A percentile compares a stretch with the other conserved stretches of the same genome.
Conservation (phyloP, 441 rosid genomes). For the Populus hybrid region DNA sequence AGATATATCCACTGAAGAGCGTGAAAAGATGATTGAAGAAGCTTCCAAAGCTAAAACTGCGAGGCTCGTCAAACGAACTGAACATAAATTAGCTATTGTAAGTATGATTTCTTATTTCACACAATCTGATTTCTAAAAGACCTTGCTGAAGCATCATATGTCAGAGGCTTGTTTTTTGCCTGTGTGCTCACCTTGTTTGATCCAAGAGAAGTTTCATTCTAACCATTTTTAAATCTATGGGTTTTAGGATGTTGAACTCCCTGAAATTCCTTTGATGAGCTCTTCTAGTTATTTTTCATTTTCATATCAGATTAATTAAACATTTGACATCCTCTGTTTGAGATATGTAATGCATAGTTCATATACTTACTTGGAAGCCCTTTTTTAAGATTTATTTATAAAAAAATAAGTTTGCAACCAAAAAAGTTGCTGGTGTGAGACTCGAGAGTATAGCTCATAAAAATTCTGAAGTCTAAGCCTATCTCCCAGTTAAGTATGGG, state of each 20-base stretch:
- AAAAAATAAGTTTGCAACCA: not conserved
- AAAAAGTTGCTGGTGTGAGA: not conserved
- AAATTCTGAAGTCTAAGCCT: not conserved
- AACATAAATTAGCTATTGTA: conserved; percentile 81
- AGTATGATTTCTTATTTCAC: conserved; percentile 27
- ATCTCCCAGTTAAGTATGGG: not conserved
- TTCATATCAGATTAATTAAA: not conserved
- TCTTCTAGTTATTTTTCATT: not conserved
- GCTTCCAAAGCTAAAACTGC: conserved; percentile 64
- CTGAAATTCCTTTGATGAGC: not conserved
- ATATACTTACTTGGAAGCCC: not conserved
- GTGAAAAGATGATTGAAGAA: conserved; percentile 85
- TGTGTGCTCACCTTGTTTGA: not conserved
- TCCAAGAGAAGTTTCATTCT: not conserved
- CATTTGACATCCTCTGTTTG: not conserved
- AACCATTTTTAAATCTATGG: not conserved
- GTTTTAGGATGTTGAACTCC: not conserved
- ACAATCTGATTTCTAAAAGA: not conserved
- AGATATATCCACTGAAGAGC: conserved; percentile 68
- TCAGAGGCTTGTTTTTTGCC: not conserved
- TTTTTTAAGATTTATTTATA: not conserved
- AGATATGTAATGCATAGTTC: not conserved
- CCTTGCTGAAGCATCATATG: not conserved
- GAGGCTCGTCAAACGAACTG: conserved; percentile 61
- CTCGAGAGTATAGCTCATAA: not conserved